Percentiles rank a stretch among this genome's conserved stretches.
phyloP scores from a whole-genome alignment of 805 yeast genomes.

The Suhomyces sp. region DNA sequence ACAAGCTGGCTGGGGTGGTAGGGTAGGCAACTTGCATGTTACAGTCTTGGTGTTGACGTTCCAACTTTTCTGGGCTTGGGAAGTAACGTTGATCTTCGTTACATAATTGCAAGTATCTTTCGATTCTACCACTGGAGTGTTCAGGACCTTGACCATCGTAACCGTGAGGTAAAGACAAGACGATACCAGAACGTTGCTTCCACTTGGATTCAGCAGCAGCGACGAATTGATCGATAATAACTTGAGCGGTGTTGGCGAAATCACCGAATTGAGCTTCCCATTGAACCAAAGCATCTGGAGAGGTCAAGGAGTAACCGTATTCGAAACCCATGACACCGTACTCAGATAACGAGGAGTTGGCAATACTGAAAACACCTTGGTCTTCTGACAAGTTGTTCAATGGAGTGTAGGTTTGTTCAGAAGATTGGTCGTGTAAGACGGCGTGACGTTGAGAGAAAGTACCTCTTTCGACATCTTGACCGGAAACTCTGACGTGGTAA shows the following conservation, averaged over 20 bases:
- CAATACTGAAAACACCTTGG: constrained; percentile 83
- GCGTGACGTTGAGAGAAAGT: constrained; percentile 99
- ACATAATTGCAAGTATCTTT: constrained; percentile 92
- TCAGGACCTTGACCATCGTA: constrained; percentile 99
- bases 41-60: constrained; percentile 98
- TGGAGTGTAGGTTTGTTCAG: constrained; percentile 82
- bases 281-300: constrained; percentile 94
- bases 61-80: constrained; percentile 86
- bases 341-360: constrained; percentile 95
- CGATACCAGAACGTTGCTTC: constrained; percentile 98
- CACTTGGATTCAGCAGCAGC: constrained; percentile 97
- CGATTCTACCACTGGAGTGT: constrained; percentile 96
- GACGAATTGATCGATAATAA: constrained; percentile 92
- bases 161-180: constrained; percentile 96
- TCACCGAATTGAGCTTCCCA: constrained; percentile 99
- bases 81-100: constrained; percentile 93
- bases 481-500: constrained; percentile 93
- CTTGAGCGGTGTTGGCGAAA: constrained; percentile 99
- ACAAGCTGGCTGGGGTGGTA: constrained; percentile 93
- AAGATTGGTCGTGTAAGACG: constrained; percentile 91
- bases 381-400: constrained; percentile 72
- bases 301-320: constrained; percentile 96
- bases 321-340: constrained; percentile 99
- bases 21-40: constrained; percentile 98
- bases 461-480: constrained; percentile 99